Conservation (phyloP, 1,284 basidiomycete genomes). For the Sanghuangporus weigelae region DNA sequence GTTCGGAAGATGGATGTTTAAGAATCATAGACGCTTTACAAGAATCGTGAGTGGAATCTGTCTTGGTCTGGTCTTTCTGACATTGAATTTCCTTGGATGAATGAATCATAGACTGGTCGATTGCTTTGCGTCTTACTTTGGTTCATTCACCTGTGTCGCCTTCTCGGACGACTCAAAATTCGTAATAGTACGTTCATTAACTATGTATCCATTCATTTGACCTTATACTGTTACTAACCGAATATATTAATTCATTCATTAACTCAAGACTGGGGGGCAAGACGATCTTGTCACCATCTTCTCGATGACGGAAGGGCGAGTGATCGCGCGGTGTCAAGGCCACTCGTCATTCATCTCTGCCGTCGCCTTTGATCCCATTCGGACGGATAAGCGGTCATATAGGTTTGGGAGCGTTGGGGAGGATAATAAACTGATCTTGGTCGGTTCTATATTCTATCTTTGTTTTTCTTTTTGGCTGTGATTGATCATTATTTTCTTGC, state of each 20-base stretch:
- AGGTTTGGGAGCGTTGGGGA: slow-evolving; percentile 91
- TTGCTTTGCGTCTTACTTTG: slow-evolving; percentile 90
- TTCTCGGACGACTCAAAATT: slow-evolving; percentile 97
- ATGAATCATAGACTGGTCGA: slow-evolving; percentile 63
- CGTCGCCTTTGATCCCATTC: slow-evolving; percentile 84
- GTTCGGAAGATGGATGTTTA: slow-evolving; percentile 86
- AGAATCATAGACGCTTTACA: slow-evolving; percentile 82
- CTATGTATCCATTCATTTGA: not conserved
- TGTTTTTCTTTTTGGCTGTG: not conserved
- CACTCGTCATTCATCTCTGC: slow-evolving; percentile 92
- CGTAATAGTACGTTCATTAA: slow-evolving; percentile 58
- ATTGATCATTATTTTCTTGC: not conserved
- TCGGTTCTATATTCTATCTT: slow-evolving; percentile 30
- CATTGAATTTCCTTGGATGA: not conserved
- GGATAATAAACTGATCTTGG: slow-evolving; percentile 88
- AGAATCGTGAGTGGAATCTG: slow-evolving; percentile 60
- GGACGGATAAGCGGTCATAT: slow-evolving; percentile 83
- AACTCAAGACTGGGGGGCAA: slow-evolving; percentile 71
- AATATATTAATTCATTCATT: not conserved
- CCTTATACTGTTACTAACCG: not conserved
- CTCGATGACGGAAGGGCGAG: slow-evolving; percentile 85
- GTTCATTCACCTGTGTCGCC: slow-evolving; percentile 79
- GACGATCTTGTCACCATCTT: slow-evolving; percentile 94
- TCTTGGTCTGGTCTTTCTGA: not conserved
- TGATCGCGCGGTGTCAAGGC: slow-evolving; percentile 95